Evolutionary conservation across 169 alveolate genomes (phyloP), one percentile per base, ranked within the genome.

Genomic region (Cryptosporidium tyzzeri): DNA sequence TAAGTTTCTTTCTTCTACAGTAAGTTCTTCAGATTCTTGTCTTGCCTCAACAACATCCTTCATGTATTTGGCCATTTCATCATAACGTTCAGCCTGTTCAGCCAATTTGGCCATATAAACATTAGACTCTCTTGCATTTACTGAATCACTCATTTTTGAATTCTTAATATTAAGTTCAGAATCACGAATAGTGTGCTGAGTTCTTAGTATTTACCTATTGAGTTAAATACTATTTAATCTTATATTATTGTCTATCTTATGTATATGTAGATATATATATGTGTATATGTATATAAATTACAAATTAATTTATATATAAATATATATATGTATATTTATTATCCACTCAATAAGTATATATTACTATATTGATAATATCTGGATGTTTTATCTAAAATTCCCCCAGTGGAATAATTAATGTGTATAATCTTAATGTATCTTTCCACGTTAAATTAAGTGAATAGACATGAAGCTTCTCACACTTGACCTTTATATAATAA

Each of bases 61-160:
- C 93, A 96, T 93, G 91, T 93, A 93, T 45, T 84, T 91, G 51
- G 95, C 96, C 99, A 95, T 98, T 92, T 98, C 99, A 89, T 98
- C 99, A 93, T 97, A 99, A 93, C 99, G 97, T 94, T 98, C 99
- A 45, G 99, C 98, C 94, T 99, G 99, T 95, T 99, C 99, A 18
- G 99, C 99, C 74, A 99, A 97, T 95, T 98, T 98, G 73, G 99
- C 98, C 75, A 94, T 93, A 85, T 95, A 95, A 58, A 93, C 94
- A 51, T 84, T 62, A 7, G 86, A 84, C 51, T 91, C 93, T 65
- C 89, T 71, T 10, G 53, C 75, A 65, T 65, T 80, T 1, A 65
- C 67, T 62, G 87, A 62, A 31, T 80, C 87, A 29, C 80, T 80
- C 87, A 80, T 80, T 18, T 65, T n/a, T 80, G 39, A 29, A 23